Base-by-base conservation (phyloP, 1,284 basidiomycete genomes). In the Puccinia novopanici region DNA sequence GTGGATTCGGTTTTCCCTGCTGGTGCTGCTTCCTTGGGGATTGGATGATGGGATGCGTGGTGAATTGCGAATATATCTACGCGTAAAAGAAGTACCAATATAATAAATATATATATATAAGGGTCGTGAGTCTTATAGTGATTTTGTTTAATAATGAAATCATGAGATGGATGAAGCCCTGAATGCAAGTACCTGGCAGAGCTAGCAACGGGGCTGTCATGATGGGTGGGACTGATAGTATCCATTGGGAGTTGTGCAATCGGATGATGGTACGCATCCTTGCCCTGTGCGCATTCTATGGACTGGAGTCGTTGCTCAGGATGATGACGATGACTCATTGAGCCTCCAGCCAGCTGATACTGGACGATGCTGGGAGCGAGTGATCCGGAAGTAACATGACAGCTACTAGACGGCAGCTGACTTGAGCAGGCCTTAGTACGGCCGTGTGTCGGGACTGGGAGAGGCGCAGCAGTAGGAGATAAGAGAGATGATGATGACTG, bases 181-280 rank as follows among this genome's bases (percentile, higher is more conserved):
- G 40, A n/a, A 22, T 37, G 27, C 9, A 40, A 22, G 19, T 42
- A 67, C 65, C 65, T 42, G 42, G n/a, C n/a, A n/a, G 40, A 27
- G 65, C 45, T 67, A 27, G 65, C 65, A 42, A 67, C 2, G 5
- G 59, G 24, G 15, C 12, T 12, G 59, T 22, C 59, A n/a, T n/a
- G n/a, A 19, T 61, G 19, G 19, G 65, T 40, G 37, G 65, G 65
- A 67, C 37, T 48, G 34, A 45, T 15, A 22, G 65, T 67, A 67
- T 67, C 65, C 40, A 42, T 67, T 67, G 65, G n/a, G 65, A 67
- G 3, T 48, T 4, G 12, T 22, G 5, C 24, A 8, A 5, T 27
- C 13, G 27, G 6, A 45, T 45, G 40, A 37, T 45, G 40, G 24
- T 45, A 13, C 24, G 22, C 22, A 48, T n/a, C 22, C 19, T 45